These are phyloP conservation scores for Alternaria longipes DNA, from an alignment of 2,329 filamentous ascomycete species.

Conservation along the genomic window DNA sequence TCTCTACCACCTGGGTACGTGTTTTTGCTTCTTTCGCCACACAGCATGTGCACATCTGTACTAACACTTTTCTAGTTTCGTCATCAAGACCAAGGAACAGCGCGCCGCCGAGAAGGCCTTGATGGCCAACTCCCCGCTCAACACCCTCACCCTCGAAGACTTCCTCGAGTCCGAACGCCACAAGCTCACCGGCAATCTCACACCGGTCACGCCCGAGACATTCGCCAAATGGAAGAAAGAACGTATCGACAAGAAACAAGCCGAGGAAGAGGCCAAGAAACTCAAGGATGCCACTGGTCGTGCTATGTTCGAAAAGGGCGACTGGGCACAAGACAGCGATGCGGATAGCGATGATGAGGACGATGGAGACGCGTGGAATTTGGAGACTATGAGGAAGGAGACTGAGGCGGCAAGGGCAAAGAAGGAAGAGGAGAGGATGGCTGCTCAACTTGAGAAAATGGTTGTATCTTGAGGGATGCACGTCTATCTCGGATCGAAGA, in stretches of 20 bases:
- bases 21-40: neutral
- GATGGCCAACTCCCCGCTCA: conserved; percentile 93
- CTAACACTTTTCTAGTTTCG: conserved; percentile 69
- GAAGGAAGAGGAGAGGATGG: conserved; percentile 79
- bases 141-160: conserved; percentile 94
- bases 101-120: conserved; percentile 93
- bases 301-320: conserved; percentile 94
- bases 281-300: conserved; percentile 96
- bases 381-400: conserved; percentile 83
- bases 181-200: conserved; percentile 90
- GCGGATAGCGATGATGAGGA: conserved; percentile 63
- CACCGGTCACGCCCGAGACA: conserved; percentile 89
- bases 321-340: conserved; percentile 79
- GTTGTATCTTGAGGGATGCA: conserved; percentile 28
- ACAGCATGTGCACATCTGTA: neutral
- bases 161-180: conserved; percentile 96
- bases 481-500: neutral
- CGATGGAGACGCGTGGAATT: conserved; percentile 73
- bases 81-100: conserved; percentile 98
- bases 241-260: conserved; percentile 91
- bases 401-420: conserved; percentile 77
- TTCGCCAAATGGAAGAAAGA: conserved; percentile 99
- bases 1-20: conserved; percentile 91
- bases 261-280: conserved; percentile 87
- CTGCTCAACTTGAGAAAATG: conserved; percentile 30